Evolutionary conservation across 148 eudicot genomes (phyloP).

Genomic region (Rhododendron ovatum): DNA sequence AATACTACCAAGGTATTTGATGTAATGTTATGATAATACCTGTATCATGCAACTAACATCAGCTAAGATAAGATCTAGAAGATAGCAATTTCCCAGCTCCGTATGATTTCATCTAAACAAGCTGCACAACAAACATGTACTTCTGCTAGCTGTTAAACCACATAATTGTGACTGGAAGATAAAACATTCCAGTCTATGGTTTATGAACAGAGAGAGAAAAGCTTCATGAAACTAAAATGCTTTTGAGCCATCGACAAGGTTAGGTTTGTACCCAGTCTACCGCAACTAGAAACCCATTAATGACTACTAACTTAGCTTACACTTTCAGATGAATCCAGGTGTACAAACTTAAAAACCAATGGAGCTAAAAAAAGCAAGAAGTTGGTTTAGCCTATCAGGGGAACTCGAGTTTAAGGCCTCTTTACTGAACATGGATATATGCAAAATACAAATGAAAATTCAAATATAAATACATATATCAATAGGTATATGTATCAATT

Average conservation of each 20-base stretch:
- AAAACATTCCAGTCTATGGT: neutral
- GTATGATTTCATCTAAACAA: neutral
- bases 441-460: neutral
- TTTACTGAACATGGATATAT: neutral
- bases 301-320: neutral
- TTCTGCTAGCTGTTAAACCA: neutral
- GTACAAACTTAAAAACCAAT: neutral
- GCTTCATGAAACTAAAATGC: neutral
- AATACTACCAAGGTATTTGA: constrained; percentile 80
- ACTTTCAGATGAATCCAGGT: neutral
- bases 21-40: constrained; percentile 97
- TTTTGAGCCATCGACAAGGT: neutral
- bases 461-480: neutral
- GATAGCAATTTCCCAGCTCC: neutral
- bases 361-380: neutral
- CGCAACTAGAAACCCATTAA: neutral
- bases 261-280: neutral
- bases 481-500: neutral
- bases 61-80: neutral
- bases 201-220: neutral
- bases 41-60: constrained; percentile 12
- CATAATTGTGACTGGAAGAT: neutral
- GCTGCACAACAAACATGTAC: neutral
- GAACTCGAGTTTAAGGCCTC: neutral
- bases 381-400: neutral